These are phyloP conservation scores for Xylaria sp. DNA, from an alignment of 2,329 filamentous ascomycete genomes.

Conservation along the genomic window DNA sequence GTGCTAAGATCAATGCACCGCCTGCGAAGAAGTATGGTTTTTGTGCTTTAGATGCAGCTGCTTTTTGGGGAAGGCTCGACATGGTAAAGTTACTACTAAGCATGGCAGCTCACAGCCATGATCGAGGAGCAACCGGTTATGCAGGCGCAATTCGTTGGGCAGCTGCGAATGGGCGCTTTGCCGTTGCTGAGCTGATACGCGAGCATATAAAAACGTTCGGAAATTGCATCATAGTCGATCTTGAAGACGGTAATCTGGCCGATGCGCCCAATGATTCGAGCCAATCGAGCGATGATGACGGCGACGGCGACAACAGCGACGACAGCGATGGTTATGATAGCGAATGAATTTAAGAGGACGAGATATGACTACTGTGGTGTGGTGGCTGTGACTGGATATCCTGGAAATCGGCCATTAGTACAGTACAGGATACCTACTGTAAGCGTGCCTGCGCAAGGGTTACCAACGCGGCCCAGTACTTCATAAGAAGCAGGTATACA, in stretches of 20 bases:
- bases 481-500: too few relatives aligned
- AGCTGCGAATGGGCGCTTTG: not conserved
- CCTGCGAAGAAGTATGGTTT: not conserved
- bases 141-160: not conserved
- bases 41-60: conserved; percentile 1
- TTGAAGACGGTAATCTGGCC: not conserved
- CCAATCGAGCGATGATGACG: not conserved
- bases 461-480: too few relatives aligned
- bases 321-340: too few relatives aligned
- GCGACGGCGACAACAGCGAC: too few relatives aligned
- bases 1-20: not conserved
- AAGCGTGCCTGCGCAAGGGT: too few relatives aligned
- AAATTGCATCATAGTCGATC: not conserved
- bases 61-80: not conserved
- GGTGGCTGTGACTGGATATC: too few relatives aligned
- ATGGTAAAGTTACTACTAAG: conserved; percentile 5
- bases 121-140: not conserved
- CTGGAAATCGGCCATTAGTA: too few relatives aligned
- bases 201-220: not conserved
- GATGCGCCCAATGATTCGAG: not conserved
- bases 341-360: too few relatives aligned
- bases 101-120: not conserved
- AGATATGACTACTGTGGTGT: too few relatives aligned
- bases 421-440: too few relatives aligned
- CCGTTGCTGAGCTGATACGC: not conserved